Percentiles rank a stretch among this genome's conserved stretches.
phyloP scores from a whole-genome alignment of 1,284 basidiomycete species.

The Boletus putidus region DNA sequence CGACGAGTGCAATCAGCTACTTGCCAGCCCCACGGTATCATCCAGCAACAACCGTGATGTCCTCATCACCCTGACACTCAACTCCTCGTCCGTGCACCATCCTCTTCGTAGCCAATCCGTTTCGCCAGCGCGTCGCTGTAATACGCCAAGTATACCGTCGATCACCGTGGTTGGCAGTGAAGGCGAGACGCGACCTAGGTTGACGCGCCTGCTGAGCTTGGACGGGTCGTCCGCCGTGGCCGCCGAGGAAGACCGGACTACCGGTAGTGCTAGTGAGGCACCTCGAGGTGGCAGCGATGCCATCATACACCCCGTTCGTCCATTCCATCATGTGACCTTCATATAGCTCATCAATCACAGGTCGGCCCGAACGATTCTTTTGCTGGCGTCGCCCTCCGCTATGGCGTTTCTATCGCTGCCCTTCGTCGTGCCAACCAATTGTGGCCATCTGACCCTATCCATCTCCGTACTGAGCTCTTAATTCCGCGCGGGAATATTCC shows the following conservation, averaged over 20 bases:
- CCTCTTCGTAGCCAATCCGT: slow-evolving; percentile 26
- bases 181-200: slow-evolving; percentile 8
- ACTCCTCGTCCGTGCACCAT: slow-evolving; percentile 12
- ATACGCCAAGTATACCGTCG: neutral
- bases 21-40: slow-evolving; percentile 17
- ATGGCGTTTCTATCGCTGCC: slow-evolving; percentile 81
- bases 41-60: neutral
- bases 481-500: slow-evolving; percentile 52
- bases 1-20: slow-evolving; percentile 25
- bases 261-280: neutral
- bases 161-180: neutral
- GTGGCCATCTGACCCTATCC: slow-evolving; percentile 88
- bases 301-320: slow-evolving; percentile 28
- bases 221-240: neutral
- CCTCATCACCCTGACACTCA: neutral
- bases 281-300: neutral
- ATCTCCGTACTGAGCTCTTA: slow-evolving; percentile 78
- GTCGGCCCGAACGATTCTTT: slow-evolving; percentile 74
- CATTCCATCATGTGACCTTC: neutral
- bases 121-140: slow-evolving; percentile 1
- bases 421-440: slow-evolving; percentile 85
- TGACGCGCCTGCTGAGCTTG: slow-evolving; percentile 1
- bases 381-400: slow-evolving; percentile 81
- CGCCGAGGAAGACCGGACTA: neutral
- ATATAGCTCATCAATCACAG: slow-evolving; percentile 40